These are phyloP conservation scores for Candida ascalaphidarum DNA, from an alignment of 805 yeast species.

Conservation along the genomic window DNA sequence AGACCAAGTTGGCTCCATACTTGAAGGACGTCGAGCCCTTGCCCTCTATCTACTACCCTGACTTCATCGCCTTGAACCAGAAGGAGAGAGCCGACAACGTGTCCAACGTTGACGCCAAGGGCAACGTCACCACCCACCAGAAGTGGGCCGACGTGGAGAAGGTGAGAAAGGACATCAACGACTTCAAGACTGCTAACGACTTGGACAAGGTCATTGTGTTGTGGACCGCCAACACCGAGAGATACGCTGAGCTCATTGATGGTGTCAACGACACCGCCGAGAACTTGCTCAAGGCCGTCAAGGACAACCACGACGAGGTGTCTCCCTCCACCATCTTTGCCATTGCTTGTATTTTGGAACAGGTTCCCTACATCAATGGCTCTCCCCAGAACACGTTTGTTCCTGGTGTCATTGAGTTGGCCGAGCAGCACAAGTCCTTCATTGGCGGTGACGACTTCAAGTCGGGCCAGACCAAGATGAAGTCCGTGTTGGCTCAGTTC, in stretches of 20 bases:
- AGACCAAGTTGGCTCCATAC: slow-evolving; percentile 59
- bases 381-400: slow-evolving; percentile 97
- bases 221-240: slow-evolving; percentile 98
- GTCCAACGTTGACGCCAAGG: slow-evolving; percentile 46
- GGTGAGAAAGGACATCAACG: slow-evolving; percentile 74
- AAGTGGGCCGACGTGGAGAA: slow-evolving; percentile 89
- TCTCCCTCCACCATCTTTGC: slow-evolving; percentile 94
- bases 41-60: slow-evolving; percentile 89
- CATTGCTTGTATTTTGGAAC: slow-evolving; percentile 84
- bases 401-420: slow-evolving; percentile 88
- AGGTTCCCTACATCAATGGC: slow-evolving; percentile 87
- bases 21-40: slow-evolving; percentile 60
- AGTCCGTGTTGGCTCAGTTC: slow-evolving; percentile 94
- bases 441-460: slow-evolving; percentile 98
- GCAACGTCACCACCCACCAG: slow-evolving; percentile 43
- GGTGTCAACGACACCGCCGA: slow-evolving; percentile 89
- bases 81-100: slow-evolving; percentile 86
- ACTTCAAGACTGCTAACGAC: slow-evolving; percentile 61
- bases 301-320: slow-evolving; percentile 72
- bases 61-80: slow-evolving; percentile 93
- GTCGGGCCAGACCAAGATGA: slow-evolving; percentile 91
- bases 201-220: slow-evolving; percentile 84
- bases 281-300: slow-evolving; percentile 64
- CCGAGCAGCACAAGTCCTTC: slow-evolving; percentile 65
- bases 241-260: slow-evolving; percentile 67